Percentiles rank a stretch among this genome's conserved stretches.
phyloP scores from a whole-genome alignment of 306 rosid species.

The Erythrophleum fordii region DNA sequence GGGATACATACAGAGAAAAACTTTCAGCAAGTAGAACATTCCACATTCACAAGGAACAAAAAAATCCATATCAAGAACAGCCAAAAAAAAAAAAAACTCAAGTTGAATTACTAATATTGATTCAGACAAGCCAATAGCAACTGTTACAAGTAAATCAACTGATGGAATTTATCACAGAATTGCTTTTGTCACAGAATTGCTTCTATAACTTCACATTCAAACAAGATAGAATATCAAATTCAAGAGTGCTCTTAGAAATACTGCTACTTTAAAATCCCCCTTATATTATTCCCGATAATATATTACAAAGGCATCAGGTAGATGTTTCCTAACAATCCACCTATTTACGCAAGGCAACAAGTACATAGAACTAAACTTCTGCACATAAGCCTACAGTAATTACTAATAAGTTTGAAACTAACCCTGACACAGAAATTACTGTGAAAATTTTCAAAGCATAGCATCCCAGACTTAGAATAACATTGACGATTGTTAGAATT shows the following conservation, averaged over 20 bases:
- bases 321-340: neutral
- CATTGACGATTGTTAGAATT: neutral
- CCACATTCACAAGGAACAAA: neutral
- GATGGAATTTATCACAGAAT: neutral
- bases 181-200: neutral
- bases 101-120: conserved; percentile 1
- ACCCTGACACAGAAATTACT: conserved; percentile 31
- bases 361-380: neutral
- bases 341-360: conserved; percentile 17
- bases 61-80: neutral
- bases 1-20: neutral
- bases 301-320: neutral
- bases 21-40: neutral
- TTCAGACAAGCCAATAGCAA: neutral
- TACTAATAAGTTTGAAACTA: neutral
- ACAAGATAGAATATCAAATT: neutral
- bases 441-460: neutral
- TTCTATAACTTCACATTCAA: neutral
- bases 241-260: neutral
- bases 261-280: too few species aligned
- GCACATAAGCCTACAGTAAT: neutral
- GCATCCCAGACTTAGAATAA: conserved; percentile 12
- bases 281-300: neutral
- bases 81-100: neutral
- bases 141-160: neutral